These are phyloP conservation scores for Chrysochromulina tobinii DNA, from an alignment of 78 protist species.

Conservation along the genomic window DNA sequence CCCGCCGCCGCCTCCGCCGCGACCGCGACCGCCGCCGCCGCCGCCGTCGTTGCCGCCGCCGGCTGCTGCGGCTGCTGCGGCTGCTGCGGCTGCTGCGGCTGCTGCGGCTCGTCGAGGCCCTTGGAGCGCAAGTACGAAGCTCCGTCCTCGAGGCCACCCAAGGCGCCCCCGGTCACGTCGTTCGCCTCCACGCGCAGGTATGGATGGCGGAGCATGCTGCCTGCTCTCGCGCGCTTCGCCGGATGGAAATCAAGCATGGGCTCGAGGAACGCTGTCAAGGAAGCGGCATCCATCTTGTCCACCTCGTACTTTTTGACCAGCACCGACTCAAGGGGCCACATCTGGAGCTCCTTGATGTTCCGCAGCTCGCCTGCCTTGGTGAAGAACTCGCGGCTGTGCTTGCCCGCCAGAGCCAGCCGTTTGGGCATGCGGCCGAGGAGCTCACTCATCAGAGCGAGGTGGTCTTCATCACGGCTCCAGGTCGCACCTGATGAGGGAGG, in stretches of 20 bases:
- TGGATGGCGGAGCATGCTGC: too few relatives aligned
- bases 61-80: too few relatives aligned
- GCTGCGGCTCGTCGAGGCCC: too few relatives aligned
- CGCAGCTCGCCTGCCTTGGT: constrained; percentile 72
- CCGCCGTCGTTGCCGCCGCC: too few relatives aligned
- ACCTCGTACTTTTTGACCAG: constrained; percentile 49
- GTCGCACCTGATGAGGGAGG: not conserved
- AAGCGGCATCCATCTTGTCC: constrained; percentile 53
- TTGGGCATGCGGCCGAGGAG: constrained; percentile 82
- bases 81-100: too few relatives aligned
- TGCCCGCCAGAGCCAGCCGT: constrained; percentile 3
- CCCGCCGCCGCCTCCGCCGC: too few relatives aligned
- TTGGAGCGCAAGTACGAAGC: too few relatives aligned
- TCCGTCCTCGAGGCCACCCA: too few relatives aligned
- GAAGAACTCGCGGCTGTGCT: constrained; percentile 51
- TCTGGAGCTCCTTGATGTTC: constrained; percentile 61
- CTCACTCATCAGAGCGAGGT: constrained; percentile 77
- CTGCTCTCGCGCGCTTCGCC: constrained; percentile 59
- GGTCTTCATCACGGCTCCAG: constrained; percentile 46
- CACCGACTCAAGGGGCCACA: constrained; percentile 77
- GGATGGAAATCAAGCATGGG: constrained; percentile 84
- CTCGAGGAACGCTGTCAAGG: constrained; percentile 70
- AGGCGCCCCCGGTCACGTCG: too few relatives aligned
- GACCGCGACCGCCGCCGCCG: too few relatives aligned
- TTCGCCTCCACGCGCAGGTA: too few relatives aligned